These are phyloP conservation scores for Trichoderma koningii DNA, from an alignment of 2,329 filamentous ascomycete genomes.

Conservation along the genomic window DNA sequence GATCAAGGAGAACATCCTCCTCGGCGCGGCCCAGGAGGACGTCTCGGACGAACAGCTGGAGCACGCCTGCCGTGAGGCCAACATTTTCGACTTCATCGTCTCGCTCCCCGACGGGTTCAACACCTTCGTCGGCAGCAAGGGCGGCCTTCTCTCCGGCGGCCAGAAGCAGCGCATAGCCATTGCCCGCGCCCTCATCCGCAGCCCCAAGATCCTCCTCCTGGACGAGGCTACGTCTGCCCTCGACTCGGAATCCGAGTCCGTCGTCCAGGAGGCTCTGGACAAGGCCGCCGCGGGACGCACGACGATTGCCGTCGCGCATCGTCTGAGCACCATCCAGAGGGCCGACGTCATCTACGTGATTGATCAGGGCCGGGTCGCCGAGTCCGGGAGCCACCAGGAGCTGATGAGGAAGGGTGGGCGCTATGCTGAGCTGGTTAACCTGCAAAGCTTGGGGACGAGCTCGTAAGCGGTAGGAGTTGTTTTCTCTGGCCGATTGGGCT, in stretches of 20 bases:
- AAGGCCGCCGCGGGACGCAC: constrained; percentile 80
- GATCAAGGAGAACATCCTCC: constrained; percentile 84
- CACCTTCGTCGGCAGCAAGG: constrained; percentile 85
- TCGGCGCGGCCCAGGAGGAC: constrained; percentile 68
- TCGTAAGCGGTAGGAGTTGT: constrained; percentile 7
- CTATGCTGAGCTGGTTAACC: constrained; percentile 76
- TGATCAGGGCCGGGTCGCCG: constrained; percentile 82
- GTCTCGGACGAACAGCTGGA: constrained; percentile 73
- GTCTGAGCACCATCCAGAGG: constrained; percentile 89
- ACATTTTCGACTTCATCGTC: constrained; percentile 89
- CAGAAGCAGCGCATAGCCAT: constrained; percentile 96
- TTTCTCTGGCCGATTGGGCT: background rate
- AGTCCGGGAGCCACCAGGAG: constrained; percentile 77
- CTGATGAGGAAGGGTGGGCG: constrained; percentile 69
- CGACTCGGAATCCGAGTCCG: constrained; percentile 75
- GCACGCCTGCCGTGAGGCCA: constrained; percentile 82
- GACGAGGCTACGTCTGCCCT: constrained; percentile 81
- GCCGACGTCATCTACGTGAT: constrained; percentile 97
- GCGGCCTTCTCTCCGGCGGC: constrained; percentile 80
- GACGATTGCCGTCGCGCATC: constrained; percentile 91
- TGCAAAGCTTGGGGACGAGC: constrained; percentile 73
- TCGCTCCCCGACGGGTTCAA: constrained; percentile 83
- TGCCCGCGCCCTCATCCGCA: constrained; percentile 84
- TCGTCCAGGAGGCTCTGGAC: constrained; percentile 80
- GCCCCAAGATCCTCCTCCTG: constrained; percentile 82